These are phyloP conservation scores for Achlya hypogyna DNA, from an alignment of 352 stramenopile species.

Conservation along the genomic window DNA sequence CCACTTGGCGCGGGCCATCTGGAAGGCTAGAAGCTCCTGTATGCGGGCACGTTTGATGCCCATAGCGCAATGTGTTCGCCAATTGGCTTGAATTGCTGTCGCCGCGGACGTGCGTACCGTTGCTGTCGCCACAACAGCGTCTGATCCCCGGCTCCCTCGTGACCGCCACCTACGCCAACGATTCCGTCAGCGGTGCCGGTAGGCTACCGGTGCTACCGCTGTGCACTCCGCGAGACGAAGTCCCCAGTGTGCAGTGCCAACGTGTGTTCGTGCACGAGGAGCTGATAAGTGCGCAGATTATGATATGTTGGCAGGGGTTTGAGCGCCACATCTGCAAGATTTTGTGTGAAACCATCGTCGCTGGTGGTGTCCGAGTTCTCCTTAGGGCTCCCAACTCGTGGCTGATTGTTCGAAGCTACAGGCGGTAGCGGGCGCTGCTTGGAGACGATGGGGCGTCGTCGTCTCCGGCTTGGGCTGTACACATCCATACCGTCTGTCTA, in stretches of 20 bases:
- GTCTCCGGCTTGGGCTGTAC: neutral
- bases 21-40: neutral
- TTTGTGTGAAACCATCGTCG: too few relatives aligned
- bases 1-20: neutral
- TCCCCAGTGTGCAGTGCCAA: neutral
- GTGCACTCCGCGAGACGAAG: conserved; percentile 6
- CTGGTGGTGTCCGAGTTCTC: neutral
- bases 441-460: neutral
- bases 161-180: neutral
- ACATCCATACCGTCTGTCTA: neutral
- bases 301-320: neutral
- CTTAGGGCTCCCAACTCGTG: neutral
- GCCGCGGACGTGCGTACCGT: neutral
- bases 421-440: neutral
- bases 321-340: neutral
- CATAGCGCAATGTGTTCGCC: neutral
- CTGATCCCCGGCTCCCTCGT: neutral
- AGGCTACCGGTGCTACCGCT: neutral
- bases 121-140: neutral
- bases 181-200: neutral
- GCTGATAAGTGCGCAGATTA: neutral
- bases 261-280: neutral
- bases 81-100: neutral
- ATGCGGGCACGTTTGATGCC: neutral
- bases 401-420: conserved; percentile 1